Base-by-base conservation (phyloP, 495 filamentous ascomycete genomes). In the Penicillium soppii region DNA sequence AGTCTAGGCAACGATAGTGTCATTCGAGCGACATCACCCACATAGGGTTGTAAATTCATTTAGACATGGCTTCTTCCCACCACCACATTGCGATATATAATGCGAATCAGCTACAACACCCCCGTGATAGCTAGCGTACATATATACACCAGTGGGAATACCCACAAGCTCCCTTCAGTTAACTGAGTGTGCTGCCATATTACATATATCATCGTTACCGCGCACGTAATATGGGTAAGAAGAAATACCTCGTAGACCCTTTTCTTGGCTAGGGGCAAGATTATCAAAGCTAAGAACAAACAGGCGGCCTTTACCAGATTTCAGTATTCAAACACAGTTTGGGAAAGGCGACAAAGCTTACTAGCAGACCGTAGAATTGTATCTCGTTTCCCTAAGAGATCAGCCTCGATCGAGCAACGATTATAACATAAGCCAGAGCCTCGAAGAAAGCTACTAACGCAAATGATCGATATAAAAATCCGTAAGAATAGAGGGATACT, bases 221-320 rank as follows among this genome's bases (percentile, higher is more conserved):
- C 40, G 57, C 37, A 54, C 54, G 20, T 29, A 25, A 50, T 37
- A 39, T 71, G 50, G 29, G 50, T 43, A 10, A 62, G 16, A 20
- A 61, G 43, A 25, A 62, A 69, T 35, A 38, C 27, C 43, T 63
- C 50, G 22, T 63, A 63, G 6, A 63, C 44, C 20, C 59, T 47
- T 20, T 49, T 49, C 27, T 50, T 59, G 1, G 59, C 37, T 25
- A 59, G 21, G 8, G 59, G 53, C 7, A 58, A 35, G 13, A 63
- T 45, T 7, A 57, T 29, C 6, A 59, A 43, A 21, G 56, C 46
- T n/a, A 57, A 16, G 12, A 63, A 36, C 26, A 58, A 52, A 45
- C 50, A 49, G 10, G 47, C 36, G 13, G 45, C 25, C 56, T 58
- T 22, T 42, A 17, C 8, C 29, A 42, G 20, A 35, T 29, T 32